phyloP scores from a whole-genome alignment of 495 filamentous ascomycete species.

The Xylaria scruposa region DNA sequence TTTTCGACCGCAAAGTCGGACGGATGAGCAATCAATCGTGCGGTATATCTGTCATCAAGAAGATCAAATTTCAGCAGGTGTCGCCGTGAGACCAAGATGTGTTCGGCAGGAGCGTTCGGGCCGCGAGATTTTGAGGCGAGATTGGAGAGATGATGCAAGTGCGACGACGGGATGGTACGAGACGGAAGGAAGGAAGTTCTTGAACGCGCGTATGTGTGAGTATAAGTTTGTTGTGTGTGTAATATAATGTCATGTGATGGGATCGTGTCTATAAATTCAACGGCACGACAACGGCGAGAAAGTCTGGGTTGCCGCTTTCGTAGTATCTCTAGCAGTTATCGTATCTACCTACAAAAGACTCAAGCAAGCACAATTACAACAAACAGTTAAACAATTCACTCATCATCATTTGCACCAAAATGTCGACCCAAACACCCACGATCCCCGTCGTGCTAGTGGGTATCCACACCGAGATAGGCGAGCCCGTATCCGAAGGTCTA shows the following conservation, averaged over 20 bases:
- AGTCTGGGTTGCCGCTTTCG: not conserved
- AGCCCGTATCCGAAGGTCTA: constrained; percentile 10
- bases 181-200: not conserved
- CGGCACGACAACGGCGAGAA: not conserved
- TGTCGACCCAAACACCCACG: constrained; percentile 4
- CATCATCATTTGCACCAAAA: not conserved
- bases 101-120: not conserved
- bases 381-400: not conserved
- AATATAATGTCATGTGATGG: no score
- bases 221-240: not conserved
- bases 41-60: constrained; percentile 9
- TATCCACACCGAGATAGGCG: constrained; percentile 24
- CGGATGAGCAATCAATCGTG: not conserved
- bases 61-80: not conserved
- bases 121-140: not conserved
- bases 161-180: no score
- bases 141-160: no score
- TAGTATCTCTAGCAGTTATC: not conserved
- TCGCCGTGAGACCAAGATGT: not conserved
- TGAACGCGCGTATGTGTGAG: not conserved
- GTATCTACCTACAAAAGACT: not conserved
- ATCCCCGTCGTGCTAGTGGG: constrained; percentile 25
- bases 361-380: not conserved
- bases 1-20: constrained; percentile 12
- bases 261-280: not conserved